Evolutionary conservation across 163 green algal genomes (phyloP), one percentile per base, ranked within the genome.

Genomic region (Smithsoniella earleae): DNA sequence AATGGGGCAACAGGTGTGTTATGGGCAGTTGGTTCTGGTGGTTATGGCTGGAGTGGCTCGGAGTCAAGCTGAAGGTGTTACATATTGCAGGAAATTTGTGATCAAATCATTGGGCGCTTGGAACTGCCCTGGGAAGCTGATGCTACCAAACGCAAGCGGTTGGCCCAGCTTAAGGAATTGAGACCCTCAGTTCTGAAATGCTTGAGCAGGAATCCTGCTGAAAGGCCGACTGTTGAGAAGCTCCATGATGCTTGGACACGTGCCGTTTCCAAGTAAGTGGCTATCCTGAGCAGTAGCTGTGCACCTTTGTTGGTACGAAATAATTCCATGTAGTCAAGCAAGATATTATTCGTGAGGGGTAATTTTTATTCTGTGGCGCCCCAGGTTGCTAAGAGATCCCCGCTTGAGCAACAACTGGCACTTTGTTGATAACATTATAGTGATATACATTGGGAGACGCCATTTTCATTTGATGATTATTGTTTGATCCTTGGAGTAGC

Each of bases 131-230:
- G 58, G 58, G 58, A 69, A 31, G 43, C 22, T 1, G 58, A 69
- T 18, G 58, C 58, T 18, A 69, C 58, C 6, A 69, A 69, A 31
- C 58, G 58, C 58, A 69, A 69, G 58, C 58, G 58, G 30, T 33
- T 69, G n/a, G 30, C 43, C 30, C 58, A 69, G 58, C 58, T 69
- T 33, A 69, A 69, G 58, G 30, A 69, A 31, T 33, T 69, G 8
- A 69, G 43, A 31, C 58, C 58, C 25, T 43, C 27, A n/a, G 58
- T 69, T n/a, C 58, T 69, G 8, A 31, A 30, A 1, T 69, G 58
- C 58, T 33, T 69, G 58, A 45, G 30, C 4, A 30, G 58, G 30
- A 69, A 69, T 33, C 58, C 58, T 13, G 58, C 58, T 22, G 58
- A 69, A 16, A 30, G 58, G 30, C 58, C 58, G n/a, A 69, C 58